These are phyloP conservation scores for Lonicera japonica DNA, from an alignment of 129 eudicot species.

Conservation along the genomic window DNA sequence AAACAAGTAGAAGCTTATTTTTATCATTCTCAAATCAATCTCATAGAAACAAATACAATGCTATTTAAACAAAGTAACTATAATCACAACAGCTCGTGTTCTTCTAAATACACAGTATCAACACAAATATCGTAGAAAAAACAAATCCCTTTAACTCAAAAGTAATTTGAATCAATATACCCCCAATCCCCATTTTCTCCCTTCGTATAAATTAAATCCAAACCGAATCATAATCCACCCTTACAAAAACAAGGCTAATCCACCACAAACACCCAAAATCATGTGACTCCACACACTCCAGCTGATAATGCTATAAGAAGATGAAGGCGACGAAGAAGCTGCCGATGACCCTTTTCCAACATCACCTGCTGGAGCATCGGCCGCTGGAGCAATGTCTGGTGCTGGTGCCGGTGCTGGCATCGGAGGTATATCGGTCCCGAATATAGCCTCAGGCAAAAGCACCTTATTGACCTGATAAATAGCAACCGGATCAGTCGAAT, in stretches of 20 bases:
- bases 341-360: conserved; percentile 24
- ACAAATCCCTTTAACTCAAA: conserved; percentile 14
- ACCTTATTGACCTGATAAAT: conserved; percentile 69
- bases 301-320: conserved; percentile 20
- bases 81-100: conserved; percentile 17
- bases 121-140: conserved; percentile 21
- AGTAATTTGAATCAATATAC: conserved; percentile 13
- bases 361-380: conserved; percentile 48
- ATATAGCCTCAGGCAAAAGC: conserved; percentile 81
- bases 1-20: too few species aligned
- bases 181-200: too few species aligned
- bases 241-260: conserved; percentile 36
- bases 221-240: conserved; percentile 5
- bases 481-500: conserved; percentile 76
- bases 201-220: conserved; percentile 11
- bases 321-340: conserved; percentile 21
- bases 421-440: conserved; percentile 87
- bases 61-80: background rate
- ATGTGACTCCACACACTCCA: conserved; percentile 32
- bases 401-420: conserved; percentile 76
- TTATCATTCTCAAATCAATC: background rate
- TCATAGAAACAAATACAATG: background rate
- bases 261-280: conserved; percentile 33
- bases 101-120: conserved; percentile 35
- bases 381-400: conserved; percentile 56